Percentiles rank a stretch among this genome's conserved stretches.
These are phyloP conservation scores for Amanita molliuscula DNA, from an alignment of 768 basidiomycete genomes.

Conservation along the genomic window DNA sequence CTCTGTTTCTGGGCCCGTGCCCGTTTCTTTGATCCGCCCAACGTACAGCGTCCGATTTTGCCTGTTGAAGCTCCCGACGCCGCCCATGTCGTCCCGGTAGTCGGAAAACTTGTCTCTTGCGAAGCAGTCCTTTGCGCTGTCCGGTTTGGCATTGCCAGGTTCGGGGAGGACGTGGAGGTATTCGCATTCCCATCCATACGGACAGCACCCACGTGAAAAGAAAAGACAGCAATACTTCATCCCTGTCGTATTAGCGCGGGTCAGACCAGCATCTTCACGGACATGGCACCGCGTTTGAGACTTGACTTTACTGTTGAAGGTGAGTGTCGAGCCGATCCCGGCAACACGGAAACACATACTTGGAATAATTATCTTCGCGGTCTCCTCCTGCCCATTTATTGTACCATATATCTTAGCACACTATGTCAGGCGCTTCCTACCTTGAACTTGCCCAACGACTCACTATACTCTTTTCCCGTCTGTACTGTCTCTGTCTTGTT, in stretches of 20 bases:
- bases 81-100: slow-evolving; percentile 99
- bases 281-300: slow-evolving; percentile 89
- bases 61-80: slow-evolving; percentile 92
- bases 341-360: slow-evolving; percentile 38
- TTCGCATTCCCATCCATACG: slow-evolving; percentile 97
- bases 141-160: slow-evolving; percentile 57
- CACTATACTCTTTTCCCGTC: slow-evolving; percentile 95
- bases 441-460: background rate
- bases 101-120: slow-evolving; percentile 94
- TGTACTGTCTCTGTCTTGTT: slow-evolving; percentile 83
- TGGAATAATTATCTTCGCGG: slow-evolving; percentile 91
- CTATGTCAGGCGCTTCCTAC: background rate
- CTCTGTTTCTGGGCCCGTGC: slow-evolving; percentile 82
- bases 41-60: slow-evolving; percentile 94
- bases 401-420: slow-evolving; percentile 85
- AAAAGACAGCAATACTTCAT: slow-evolving; percentile 93
- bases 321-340: slow-evolving; percentile 6
- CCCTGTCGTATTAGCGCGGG: slow-evolving; percentile 88
- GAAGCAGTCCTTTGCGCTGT: slow-evolving; percentile 94
- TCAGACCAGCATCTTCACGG: slow-evolving; percentile 83
- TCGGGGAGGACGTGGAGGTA: slow-evolving; percentile 88
- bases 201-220: slow-evolving; percentile 94
- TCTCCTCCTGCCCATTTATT: slow-evolving; percentile 99
- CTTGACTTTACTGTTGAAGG: slow-evolving; percentile 67
- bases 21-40: slow-evolving; percentile 88